phyloP scores from a whole-genome alignment of 371 early-diverging fungal genomes.

The Apophysomyces sp. region DNA sequence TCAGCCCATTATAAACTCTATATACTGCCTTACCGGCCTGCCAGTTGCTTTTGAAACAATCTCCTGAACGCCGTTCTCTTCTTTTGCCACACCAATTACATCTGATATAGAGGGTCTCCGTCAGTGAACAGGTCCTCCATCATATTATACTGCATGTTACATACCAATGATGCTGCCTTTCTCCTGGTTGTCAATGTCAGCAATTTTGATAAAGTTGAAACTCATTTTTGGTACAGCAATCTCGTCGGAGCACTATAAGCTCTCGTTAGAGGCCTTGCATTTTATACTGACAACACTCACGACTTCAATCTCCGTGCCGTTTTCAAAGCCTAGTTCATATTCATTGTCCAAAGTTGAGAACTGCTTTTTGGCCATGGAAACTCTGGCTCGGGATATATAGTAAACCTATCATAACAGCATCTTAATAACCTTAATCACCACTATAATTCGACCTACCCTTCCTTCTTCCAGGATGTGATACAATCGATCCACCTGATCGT shows the following conservation, averaged over 20 bases:
- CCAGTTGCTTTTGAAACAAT: conserved; percentile 72
- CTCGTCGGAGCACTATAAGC: conserved; percentile 59
- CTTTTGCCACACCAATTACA: conserved; percentile 79
- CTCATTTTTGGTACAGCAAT: conserved; percentile 64
- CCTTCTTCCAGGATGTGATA: conserved; percentile 74
- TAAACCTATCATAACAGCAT: conserved; percentile 52
- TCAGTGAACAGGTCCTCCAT: not conserved
- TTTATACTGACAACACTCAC: conserved; percentile 36
- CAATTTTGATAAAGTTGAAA: conserved; percentile 69
- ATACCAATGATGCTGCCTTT: conserved; percentile 69
- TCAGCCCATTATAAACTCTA: not conserved
- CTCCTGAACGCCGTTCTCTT: conserved; percentile 58
- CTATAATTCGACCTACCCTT: conserved; percentile 38
- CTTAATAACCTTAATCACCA: not conserved
- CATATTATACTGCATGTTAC: not conserved
- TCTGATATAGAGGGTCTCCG: conserved; percentile 48
- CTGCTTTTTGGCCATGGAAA: conserved; percentile 87
- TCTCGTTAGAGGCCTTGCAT: not conserved
- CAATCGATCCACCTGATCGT: conserved; percentile 73
- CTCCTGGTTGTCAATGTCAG: conserved; percentile 60
- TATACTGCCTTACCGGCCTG: conserved; percentile 52
- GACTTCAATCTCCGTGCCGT: conserved; percentile 57
- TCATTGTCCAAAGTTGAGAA: conserved; percentile 83
- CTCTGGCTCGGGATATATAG: conserved; percentile 78
- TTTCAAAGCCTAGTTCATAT: conserved; percentile 90